Percentiles rank a stretch among this genome's conserved stretches.
These are phyloP conservation scores for Trematosphaeria pertusa DNA, from an alignment of 2,329 filamentous ascomycete species.

Conservation along the genomic window DNA sequence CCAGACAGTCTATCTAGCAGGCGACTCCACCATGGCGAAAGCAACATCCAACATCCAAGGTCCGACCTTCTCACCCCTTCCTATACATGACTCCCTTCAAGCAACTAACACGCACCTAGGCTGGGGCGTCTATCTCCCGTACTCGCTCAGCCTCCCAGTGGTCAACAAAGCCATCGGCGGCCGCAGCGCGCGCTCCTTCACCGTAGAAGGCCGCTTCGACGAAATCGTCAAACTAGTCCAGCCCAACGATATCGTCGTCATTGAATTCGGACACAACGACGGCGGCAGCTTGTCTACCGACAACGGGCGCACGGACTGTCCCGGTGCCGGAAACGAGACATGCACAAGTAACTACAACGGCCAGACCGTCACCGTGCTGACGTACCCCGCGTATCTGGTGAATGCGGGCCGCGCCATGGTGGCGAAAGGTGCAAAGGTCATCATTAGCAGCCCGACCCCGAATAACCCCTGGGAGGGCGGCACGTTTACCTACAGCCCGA, in stretches of 20 bases:
- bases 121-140: conserved; percentile 68
- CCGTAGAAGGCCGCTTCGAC: conserved; percentile 69
- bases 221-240: conserved; percentile 61
- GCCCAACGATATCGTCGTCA: conserved; percentile 70
- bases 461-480: conserved; percentile 70
- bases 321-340: conserved; percentile 60
- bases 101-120: conserved; percentile 47
- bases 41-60: conserved; percentile 54
- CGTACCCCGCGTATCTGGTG: conserved; percentile 66
- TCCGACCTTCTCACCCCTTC: conserved; percentile 20
- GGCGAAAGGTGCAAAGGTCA: conserved; percentile 64
- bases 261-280: conserved; percentile 78
- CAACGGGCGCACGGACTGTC: conserved; percentile 68
- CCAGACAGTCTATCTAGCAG: conserved; percentile 62
- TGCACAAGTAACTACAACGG: conserved; percentile 62
- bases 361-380: conserved; percentile 63
- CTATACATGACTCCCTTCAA: not conserved
- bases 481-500: conserved; percentile 55
- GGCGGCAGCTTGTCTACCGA: conserved; percentile 65
- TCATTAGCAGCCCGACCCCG: conserved; percentile 66
- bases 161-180: conserved; percentile 72
- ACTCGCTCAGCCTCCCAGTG: conserved; percentile 59
- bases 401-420: conserved; percentile 63
- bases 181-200: conserved; percentile 70
- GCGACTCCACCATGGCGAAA: conserved; percentile 68